phyloP scores from a whole-genome alignment of 2,329 filamentous ascomycete species.

The Cladosporium colombiae region DNA sequence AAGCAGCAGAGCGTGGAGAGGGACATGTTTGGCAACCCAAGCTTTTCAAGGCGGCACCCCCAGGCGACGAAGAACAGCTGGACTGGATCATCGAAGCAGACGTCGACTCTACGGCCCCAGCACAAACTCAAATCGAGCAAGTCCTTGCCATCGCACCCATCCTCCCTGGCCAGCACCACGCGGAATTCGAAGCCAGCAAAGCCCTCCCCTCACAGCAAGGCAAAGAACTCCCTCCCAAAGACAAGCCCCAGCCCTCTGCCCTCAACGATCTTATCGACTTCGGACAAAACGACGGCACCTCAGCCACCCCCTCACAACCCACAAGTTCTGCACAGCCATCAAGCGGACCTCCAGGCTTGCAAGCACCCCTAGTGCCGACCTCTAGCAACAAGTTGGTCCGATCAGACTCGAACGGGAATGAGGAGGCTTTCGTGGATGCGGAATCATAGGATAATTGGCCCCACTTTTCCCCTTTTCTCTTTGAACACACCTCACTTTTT shows the following conservation, averaged over 20 bases:
- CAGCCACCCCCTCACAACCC: conserved; percentile 24
- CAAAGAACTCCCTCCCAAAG: conserved; percentile 15
- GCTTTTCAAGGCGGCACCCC: conserved; percentile 74
- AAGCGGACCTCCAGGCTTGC: conserved; percentile 19
- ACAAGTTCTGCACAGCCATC: conserved; percentile 19
- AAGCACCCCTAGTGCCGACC: conserved; percentile 23
- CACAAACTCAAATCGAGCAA: conserved; percentile 70
- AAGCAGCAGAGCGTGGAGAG: conserved; percentile 76
- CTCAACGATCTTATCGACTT: conserved; percentile 58
- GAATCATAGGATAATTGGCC: conserved; percentile 30
- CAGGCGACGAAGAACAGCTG: conserved; percentile 70
- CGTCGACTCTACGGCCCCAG: conserved; percentile 67
- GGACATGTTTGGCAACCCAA: conserved; percentile 86
- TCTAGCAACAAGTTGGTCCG: conserved; percentile 29
- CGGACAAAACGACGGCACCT: conserved; percentile 45
- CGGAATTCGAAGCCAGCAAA: conserved; percentile 24
- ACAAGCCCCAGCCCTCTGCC: conserved; percentile 10
- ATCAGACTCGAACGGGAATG: conserved; percentile 45
- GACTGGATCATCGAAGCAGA: conserved; percentile 93
- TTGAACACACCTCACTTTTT: not conserved
- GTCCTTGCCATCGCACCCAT: conserved; percentile 86
- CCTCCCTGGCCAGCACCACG: conserved; percentile 49
- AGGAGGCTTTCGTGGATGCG: conserved; percentile 53
- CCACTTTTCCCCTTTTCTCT: not conserved
- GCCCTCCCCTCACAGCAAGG: conserved; percentile 24